Evolutionary conservation across 495 filamentous ascomycete genomes (phyloP).

Genomic region (Daldinia vernicosa): DNA sequence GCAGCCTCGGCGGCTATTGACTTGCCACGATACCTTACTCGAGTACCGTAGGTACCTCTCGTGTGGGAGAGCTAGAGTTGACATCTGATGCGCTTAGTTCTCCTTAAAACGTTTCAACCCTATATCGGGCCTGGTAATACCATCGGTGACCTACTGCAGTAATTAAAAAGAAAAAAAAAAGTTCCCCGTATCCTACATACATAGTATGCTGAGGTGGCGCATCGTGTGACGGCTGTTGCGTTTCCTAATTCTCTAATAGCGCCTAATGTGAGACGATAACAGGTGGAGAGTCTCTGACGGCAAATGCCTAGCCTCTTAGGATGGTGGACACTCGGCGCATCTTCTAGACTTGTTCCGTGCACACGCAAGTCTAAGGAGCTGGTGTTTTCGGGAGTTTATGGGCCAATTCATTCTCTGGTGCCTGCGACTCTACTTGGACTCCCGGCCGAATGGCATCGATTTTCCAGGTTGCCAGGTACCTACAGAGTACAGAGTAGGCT

Average conservation of each 20-base stretch:
- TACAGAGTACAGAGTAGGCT: not conserved
- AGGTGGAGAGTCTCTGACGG: slow-evolving; percentile 13
- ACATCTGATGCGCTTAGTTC: slow-evolving; percentile 35
- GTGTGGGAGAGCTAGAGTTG: slow-evolving; percentile 21
- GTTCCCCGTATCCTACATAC: slow-evolving; percentile 17
- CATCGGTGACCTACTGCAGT: slow-evolving; percentile 19
- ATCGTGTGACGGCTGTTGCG: slow-evolving; percentile 3
- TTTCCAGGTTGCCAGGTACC: not conserved
- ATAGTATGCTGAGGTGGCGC: slow-evolving; percentile 12
- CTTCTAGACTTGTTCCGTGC: not conserved
- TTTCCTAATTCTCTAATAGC: slow-evolving; percentile 18
- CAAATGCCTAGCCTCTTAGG: not conserved
- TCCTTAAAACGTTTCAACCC: slow-evolving; percentile 37
- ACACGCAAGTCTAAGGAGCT: not conserved
- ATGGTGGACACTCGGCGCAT: not conserved
- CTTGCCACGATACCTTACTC: slow-evolving; percentile 33
- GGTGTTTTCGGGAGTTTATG: not conserved
- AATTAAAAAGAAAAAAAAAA: no score
- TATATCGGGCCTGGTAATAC: slow-evolving; percentile 36
- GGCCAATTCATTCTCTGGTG: slow-evolving; percentile 8
- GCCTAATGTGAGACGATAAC: slow-evolving; percentile 20
- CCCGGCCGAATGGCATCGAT: slow-evolving; percentile 29
- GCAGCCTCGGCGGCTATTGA: slow-evolving; percentile 35
- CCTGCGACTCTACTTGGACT: slow-evolving; percentile 10
- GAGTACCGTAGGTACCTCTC: slow-evolving; percentile 11